These are phyloP conservation scores for Penicillium samsonianum DNA, from an alignment of 495 filamentous ascomycete species.

Conservation along the genomic window DNA sequence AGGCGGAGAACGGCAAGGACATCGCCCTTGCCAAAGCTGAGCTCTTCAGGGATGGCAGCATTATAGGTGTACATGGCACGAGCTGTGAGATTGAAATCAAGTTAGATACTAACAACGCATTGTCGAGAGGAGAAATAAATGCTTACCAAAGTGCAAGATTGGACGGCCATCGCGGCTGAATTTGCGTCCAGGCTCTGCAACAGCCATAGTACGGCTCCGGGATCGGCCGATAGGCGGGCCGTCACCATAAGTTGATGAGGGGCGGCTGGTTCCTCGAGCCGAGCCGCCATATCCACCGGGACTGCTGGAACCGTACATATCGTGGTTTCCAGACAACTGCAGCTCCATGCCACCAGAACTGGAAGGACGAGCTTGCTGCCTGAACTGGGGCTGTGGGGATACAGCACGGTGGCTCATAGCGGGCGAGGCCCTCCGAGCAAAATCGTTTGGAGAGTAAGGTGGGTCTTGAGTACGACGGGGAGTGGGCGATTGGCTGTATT, in stretches of 20 bases:
- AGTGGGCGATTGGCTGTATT: conserved; percentile 44
- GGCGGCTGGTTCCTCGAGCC: conserved; percentile 46
- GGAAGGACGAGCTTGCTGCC: conserved; percentile 60
- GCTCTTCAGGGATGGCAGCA: conserved; percentile 91
- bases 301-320: conserved; percentile 47
- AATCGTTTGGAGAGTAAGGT: conserved; percentile 53
- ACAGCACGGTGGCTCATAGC: conserved; percentile 45
- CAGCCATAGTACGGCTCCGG: conserved; percentile 79
- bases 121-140: background rate
- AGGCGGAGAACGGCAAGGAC: conserved; percentile 82
- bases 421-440: conserved; percentile 57
- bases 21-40: conserved; percentile 92
- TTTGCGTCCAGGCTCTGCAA: conserved; percentile 59
- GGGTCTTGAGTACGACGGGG: conserved; percentile 58
- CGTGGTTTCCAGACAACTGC: conserved; percentile 63
- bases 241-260: conserved; percentile 65
- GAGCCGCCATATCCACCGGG: conserved; percentile 56
- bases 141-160: conserved; percentile 91
- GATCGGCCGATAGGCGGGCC: conserved; percentile 53
- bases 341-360: conserved; percentile 78
- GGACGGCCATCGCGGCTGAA: conserved; percentile 82
- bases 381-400: conserved; percentile 60
- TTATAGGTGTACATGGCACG: conserved; percentile 92
- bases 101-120: background rate
- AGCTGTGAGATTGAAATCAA: conserved; percentile 52